A percentile compares a stretch with the other conserved stretches of the same genome.
phyloP scores from a whole-genome alignment of 2,329 filamentous ascomycete species.

The Nothopassalora personata region DNA sequence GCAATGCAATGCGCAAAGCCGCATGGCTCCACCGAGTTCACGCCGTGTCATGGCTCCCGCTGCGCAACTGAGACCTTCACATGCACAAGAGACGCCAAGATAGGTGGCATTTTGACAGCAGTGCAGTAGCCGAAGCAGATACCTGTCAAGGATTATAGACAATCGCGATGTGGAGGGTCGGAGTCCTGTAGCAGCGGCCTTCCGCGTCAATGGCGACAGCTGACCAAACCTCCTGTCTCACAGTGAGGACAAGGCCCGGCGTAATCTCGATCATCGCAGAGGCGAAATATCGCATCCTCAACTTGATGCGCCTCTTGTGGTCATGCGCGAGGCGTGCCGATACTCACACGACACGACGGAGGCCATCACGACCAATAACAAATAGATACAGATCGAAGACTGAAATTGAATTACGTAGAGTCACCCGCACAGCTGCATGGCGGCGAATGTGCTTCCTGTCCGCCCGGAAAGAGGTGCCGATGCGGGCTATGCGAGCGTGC shows the following conservation, averaged over 20 bases:
- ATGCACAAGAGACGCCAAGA: constrained; percentile 2
- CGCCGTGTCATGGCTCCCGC: background rate
- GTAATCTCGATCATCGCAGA: constrained; percentile 16
- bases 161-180: constrained; percentile 8
- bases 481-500: constrained; percentile 1
- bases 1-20: constrained; percentile 1
- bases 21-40: constrained; percentile 6
- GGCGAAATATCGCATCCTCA: background rate
- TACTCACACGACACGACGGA: constrained; percentile 11
- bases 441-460: constrained; percentile 11
- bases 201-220: constrained; percentile 2
- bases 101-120: background rate
- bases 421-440: constrained; percentile 6
- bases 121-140: background rate
- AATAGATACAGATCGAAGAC: background rate
- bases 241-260: constrained; percentile 12
- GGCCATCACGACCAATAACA: constrained; percentile 8
- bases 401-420: constrained; percentile 13
- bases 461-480: constrained; percentile 5
- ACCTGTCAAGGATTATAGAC: background rate
- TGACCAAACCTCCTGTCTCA: constrained; percentile 18
- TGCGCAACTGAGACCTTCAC: background rate
- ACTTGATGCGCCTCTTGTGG: background rate
- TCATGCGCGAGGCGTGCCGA: constrained; percentile 13
- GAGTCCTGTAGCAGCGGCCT: background rate